Evolutionary conservation across 129 eudicot genomes (phyloP).

Genomic region (Cynara cardunculus): DNA sequence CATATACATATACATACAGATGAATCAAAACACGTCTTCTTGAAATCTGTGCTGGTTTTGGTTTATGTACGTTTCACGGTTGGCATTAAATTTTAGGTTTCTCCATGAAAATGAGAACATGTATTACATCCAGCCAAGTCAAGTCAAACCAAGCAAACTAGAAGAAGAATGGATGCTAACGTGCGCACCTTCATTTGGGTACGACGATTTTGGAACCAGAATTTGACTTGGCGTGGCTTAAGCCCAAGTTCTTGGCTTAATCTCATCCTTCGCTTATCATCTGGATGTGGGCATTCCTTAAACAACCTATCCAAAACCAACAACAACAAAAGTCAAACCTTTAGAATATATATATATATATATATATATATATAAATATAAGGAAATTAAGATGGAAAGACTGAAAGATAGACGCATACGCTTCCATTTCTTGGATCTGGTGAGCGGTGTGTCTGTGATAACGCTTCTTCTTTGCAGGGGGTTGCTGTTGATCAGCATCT

Average conservation of each 20-base stretch:
- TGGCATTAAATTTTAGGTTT: constrained; percentile 37
- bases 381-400: background rate
- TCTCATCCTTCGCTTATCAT: constrained; percentile 84
- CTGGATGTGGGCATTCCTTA: constrained; percentile 97
- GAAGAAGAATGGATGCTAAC: constrained; percentile 21
- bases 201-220: constrained; percentile 98
- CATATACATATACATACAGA: background rate
- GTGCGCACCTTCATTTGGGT: constrained; percentile 93
- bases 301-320: constrained; percentile 48
- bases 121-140: background rate
- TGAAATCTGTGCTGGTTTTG: constrained; percentile 32
- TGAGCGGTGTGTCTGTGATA: constrained; percentile 64
- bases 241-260: constrained; percentile 93
- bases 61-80: constrained; percentile 38
- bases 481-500: constrained; percentile 41
- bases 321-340: background rate
- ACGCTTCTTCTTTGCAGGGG: constrained; percentile 47
- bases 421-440: constrained; percentile 74
- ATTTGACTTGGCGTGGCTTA: constrained; percentile 92
- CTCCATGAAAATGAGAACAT: constrained; percentile 33
- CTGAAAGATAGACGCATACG: constrained; percentile 28
- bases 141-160: background rate
- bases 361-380: background rate
- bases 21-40: constrained; percentile 20
- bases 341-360: background rate